A percentile compares a stretch with the other conserved stretches of the same genome.
Evolutionary conservation across 345 rosid species (phyloP).

Genomic region (Conringia planisiliqua): DNA sequence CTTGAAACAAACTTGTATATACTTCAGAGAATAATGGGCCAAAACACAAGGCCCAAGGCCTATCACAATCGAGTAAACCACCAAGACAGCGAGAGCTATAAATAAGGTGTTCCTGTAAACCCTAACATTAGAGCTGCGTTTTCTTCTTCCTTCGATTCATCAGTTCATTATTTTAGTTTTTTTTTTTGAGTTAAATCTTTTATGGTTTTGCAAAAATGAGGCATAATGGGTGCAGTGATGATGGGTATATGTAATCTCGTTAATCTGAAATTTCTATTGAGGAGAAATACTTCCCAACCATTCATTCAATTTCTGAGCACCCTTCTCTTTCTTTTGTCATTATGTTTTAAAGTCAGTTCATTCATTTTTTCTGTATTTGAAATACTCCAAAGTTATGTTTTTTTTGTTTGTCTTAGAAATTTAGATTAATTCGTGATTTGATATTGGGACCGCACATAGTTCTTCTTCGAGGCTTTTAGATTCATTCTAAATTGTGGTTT

Average conservation of each 20-base stretch:
- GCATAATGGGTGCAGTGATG: constrained; percentile 31
- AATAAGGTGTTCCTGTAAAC: background rate
- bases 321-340: background rate
- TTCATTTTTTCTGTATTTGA: background rate
- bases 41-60: background rate
- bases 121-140: background rate
- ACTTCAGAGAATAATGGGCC: background rate
- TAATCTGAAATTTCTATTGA: constrained; percentile 30
- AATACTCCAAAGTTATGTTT: background rate
- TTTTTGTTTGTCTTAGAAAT: background rate
- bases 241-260: constrained; percentile 38
- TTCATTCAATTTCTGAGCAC: constrained; percentile 33
- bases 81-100: constrained; percentile 12
- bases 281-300: constrained; percentile 33
- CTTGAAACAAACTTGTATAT: too few relatives aligned
- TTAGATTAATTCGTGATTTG: background rate
- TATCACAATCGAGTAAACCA: background rate
- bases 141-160: background rate
- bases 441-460: constrained; percentile 20
- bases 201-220: background rate
- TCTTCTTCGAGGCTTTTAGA: constrained; percentile 33
- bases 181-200: background rate
- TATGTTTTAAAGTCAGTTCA: background rate
- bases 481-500: constrained; percentile 23
- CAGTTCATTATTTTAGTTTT: background rate